Base-by-base conservation (phyloP, 345 rosid species). In the Hibiscus tridactylites region DNA sequence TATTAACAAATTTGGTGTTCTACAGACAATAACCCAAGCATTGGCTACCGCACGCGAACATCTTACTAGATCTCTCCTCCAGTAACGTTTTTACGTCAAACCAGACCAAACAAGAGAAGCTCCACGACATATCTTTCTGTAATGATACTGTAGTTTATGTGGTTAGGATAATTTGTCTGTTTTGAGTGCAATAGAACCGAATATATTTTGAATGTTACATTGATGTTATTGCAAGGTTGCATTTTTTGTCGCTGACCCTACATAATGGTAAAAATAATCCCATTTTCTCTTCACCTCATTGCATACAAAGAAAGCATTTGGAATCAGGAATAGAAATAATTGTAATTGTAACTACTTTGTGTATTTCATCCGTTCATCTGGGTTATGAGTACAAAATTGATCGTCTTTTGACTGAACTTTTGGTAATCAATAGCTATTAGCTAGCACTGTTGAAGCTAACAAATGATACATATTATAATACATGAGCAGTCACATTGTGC, bases 11-110 rank as follows among this genome's bases (percentile, higher is more conserved):
- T 9, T 70, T 15, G 60, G 13, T 12, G 44, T 49, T 49, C 26
- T 76, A 74, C 90, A 93, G 98, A 58, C 61, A 3, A 24, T 58
- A 58, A 58, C 61, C 26, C 61, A 24, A 58, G 61, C 61, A 11
- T 58, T 58, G 31, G 61, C 61, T 0, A 57, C 61, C 4, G 61
- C 61, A 3, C 61, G 61, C 11, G 61, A 58, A 26, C 61, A 58
- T 58, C 31, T 58, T 58, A 58, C 61, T 1, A 58, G 61, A 58
- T 58, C 61, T 58, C 90, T 90, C 68, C 81, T 91, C 58, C 88
- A 88, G 61, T 91, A 83, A 19, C n/a, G 29, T 61, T 56, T 10
- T 11, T 57, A 37, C 31, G 11, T 21, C 29, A 9, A 21, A 56
- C 24, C 19, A 2, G 42, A 44, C 19, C n/a, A 50, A 50, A 52